Conservation (phyloP, 352 stramenopile genomes). For the Phytophthora melonis region DNA sequence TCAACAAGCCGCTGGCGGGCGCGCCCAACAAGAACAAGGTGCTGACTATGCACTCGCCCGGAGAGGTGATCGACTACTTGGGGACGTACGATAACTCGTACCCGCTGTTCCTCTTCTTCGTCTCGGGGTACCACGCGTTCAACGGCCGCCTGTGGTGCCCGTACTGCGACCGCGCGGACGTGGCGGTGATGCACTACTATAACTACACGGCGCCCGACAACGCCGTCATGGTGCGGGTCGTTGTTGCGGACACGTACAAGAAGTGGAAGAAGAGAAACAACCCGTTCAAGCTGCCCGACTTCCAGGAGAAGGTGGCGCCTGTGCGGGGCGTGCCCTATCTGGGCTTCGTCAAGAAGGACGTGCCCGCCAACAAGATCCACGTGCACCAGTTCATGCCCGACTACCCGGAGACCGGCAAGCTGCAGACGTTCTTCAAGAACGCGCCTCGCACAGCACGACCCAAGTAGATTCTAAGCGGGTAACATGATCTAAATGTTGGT, state of each 20-base stretch:
- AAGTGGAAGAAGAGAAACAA: slow-evolving; percentile 87
- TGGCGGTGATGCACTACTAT: slow-evolving; percentile 83
- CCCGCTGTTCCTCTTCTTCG: slow-evolving; percentile 82
- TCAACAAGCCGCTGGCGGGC: slow-evolving; percentile 57
- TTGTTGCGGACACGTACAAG: slow-evolving; percentile 70
- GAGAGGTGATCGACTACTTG: slow-evolving; percentile 64
- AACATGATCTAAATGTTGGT: not conserved
- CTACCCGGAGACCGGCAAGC: slow-evolving; percentile 56
- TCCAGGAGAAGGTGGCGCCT: slow-evolving; percentile 64
- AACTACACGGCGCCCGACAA: slow-evolving; percentile 73
- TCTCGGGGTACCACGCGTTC: slow-evolving; percentile 76
- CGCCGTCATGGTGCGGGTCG: slow-evolving; percentile 63
- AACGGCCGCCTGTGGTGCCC: slow-evolving; percentile 84
- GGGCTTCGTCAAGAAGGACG: slow-evolving; percentile 68
- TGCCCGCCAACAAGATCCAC: slow-evolving; percentile 51
- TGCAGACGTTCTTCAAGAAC: slow-evolving; percentile 61
- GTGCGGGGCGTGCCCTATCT: slow-evolving; percentile 73
- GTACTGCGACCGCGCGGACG: slow-evolving; percentile 77
- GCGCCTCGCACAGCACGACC: slow-evolving; percentile 39
- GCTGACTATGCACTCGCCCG: slow-evolving; percentile 57
- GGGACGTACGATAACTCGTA: slow-evolving; percentile 73
- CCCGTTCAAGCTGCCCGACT: slow-evolving; percentile 71
- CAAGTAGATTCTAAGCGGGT: slow-evolving; percentile 18
- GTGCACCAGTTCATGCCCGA: slow-evolving; percentile 71
- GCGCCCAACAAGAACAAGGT: slow-evolving; percentile 68